Evolutionary conservation across 352 stramenopile genomes (phyloP), one percentile per base, ranked within the genome.

Genomic region (Phytophthora ohioensis): DNA sequence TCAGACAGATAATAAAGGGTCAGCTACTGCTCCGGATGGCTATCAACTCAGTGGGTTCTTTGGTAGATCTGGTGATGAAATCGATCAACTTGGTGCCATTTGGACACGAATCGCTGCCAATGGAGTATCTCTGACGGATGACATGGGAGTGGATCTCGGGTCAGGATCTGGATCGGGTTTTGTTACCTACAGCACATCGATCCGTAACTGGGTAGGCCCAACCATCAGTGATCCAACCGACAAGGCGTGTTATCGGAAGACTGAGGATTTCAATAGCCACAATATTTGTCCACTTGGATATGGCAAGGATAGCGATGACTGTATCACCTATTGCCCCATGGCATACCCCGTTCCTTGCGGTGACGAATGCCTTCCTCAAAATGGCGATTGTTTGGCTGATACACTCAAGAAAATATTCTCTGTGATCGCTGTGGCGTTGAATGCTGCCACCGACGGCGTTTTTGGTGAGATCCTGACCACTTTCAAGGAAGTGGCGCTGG

Each of bases 11-110:
- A 67, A 64, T 30, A 85, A 77, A 21, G 63, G 57, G 11, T 69
- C 67, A 27, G 73, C 78, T 43, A 72, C 64, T 27, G 81, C 81
- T 4, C 79, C 79, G 0, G 48, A 57, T 2, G 81, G 81, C 0
- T 89, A 67, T 15, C 76, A 89, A 54, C 75, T 89, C 51, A 78
- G 79, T 34, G 81, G 68, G 11, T 89, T 89, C 61, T 81, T 79
- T 36, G 81, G 81, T 30, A 76, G 79, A 11, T 49, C 59, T 2
- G 76, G 69, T 3, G 67, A 84, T 36, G 75, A 74, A 12, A 48
- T 89, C 8, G 74, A 85, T 47, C 59, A 68, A 8, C 64, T 89
- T 3, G 81, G 81, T 12, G 76, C 69, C 3, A 69, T 74, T 57
- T 74, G 67, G 59, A 69, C 67, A 2, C 52, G 52, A 42, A 67